Conservation (phyloP, 2,329 filamentous ascomycete genomes). For the Sporothrix variecibatus region DNA sequence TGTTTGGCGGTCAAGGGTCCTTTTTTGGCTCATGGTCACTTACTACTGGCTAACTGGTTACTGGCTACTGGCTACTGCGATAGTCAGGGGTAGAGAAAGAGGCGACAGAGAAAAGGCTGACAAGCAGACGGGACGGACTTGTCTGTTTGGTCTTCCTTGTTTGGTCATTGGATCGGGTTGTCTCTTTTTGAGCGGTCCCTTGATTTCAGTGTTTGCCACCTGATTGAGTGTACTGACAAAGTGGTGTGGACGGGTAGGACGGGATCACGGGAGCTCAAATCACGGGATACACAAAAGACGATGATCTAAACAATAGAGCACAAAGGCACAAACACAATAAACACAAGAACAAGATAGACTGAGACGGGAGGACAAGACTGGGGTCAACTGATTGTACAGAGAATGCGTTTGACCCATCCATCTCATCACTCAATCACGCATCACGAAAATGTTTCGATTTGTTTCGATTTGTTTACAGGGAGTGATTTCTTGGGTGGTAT, state of each 20-base stretch:
- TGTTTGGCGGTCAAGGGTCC: constrained; percentile 1
- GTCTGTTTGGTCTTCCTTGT: background rate
- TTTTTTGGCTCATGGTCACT: background rate
- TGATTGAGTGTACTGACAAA: background rate
- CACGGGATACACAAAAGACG: no score
- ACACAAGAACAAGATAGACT: background rate
- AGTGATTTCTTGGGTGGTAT: background rate
- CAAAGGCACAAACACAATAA: background rate
- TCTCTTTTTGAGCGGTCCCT: background rate
- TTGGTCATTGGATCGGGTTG: background rate
- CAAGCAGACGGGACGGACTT: background rate
- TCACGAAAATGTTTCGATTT: constrained; percentile 14
- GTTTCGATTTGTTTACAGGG: constrained; percentile 6
- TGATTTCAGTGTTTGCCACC: background rate
- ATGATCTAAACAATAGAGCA: background rate
- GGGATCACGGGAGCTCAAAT: no score
- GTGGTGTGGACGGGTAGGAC: background rate
- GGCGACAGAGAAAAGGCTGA: background rate
- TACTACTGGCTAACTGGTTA: no score
- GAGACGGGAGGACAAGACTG: background rate
- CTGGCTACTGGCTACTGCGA: background rate
- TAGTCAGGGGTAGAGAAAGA: constrained; percentile 6
- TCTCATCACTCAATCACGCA: background rate
- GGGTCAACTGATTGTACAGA: background rate
- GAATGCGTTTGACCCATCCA: background rate